A percentile compares a stretch with the other conserved stretches of the same genome.
Evolutionary conservation across 352 stramenopile species (phyloP).

Genomic region (Aphanomyces invadans): DNA sequence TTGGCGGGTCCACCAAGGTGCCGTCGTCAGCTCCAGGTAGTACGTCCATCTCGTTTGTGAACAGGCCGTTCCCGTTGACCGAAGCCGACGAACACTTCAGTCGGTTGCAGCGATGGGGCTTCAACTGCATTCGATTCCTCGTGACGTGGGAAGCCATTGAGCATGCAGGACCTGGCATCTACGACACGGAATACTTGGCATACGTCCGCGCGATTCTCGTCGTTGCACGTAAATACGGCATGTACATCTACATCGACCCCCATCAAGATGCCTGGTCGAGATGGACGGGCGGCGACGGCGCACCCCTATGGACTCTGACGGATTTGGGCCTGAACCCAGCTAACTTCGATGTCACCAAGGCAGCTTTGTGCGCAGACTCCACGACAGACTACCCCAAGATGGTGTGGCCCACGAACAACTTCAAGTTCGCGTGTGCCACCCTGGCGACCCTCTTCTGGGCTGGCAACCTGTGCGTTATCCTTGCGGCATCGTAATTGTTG

Average conservation of each 20-base stretch:
- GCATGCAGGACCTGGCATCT: constrained; percentile 68
- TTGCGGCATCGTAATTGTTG: neutral
- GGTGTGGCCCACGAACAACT: constrained; percentile 90
- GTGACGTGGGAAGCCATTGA: constrained; percentile 89
- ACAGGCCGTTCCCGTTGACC: constrained; percentile 73
- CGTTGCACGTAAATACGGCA: constrained; percentile 49
- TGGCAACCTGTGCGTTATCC: constrained; percentile 35
- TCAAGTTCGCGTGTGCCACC: constrained; percentile 81
- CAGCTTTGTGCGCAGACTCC: constrained; percentile 68
- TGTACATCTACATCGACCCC: constrained; percentile 85
- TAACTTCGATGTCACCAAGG: constrained; percentile 63
- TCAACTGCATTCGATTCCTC: constrained; percentile 77
- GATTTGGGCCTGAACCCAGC: constrained; percentile 62
- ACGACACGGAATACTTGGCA: constrained; percentile 76
- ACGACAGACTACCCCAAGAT: constrained; percentile 71
- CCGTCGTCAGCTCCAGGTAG: constrained; percentile 48
- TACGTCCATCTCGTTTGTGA: constrained; percentile 57
- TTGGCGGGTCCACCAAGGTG: constrained; percentile 84
- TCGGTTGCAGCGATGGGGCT: constrained; percentile 69
- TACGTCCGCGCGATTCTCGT: constrained; percentile 64
- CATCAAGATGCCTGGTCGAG: constrained; percentile 90
- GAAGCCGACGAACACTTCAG: constrained; percentile 75
- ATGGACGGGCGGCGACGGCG: constrained; percentile 84
- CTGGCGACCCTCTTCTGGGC: constrained; percentile 91
- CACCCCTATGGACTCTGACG: constrained; percentile 85